A percentile compares a stretch with the other conserved stretches of the same genome.
These are phyloP conservation scores for Larix kaempferi DNA, from an alignment of 75 land plant species.

Conservation along the genomic window DNA sequence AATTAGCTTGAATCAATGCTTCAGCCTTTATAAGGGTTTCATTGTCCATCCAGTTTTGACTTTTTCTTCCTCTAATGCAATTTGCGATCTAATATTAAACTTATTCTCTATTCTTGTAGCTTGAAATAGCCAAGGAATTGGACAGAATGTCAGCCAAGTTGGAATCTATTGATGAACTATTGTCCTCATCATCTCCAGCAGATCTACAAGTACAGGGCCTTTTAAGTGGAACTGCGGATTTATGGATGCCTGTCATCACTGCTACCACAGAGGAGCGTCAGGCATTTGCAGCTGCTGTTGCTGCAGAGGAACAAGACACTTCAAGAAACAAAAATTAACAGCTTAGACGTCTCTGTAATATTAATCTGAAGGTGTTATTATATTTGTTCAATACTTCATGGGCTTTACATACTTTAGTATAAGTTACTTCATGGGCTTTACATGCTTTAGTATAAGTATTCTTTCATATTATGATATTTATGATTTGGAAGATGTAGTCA, in stretches of 20 bases:
- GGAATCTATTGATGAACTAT: conserved; percentile 54
- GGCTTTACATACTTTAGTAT: neutral
- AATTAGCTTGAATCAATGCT: neutral
- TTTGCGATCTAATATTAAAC: neutral
- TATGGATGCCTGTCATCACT: conserved; percentile 94
- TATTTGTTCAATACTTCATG: neutral
- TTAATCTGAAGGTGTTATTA: neutral
- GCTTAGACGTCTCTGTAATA: neutral
- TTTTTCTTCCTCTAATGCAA: neutral
- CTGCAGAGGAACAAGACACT: conserved; percentile 10
- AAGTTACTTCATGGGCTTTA: too few relatives aligned
- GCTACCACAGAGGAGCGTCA: conserved; percentile 71
- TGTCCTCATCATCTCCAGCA: conserved; percentile 59
- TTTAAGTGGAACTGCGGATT: conserved; percentile 64
- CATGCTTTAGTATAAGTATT: too few relatives aligned
- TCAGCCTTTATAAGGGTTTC: neutral
- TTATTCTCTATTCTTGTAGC: conserved; percentile 20
- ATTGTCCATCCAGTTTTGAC: neutral
- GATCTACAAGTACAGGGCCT: conserved; percentile 71
- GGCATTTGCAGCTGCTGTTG: conserved; percentile 31
- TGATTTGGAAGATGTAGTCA: neutral
- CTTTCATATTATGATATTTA: neutral
- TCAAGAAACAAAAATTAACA: neutral
- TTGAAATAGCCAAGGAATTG: conserved; percentile 80
- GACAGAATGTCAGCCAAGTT: conserved; percentile 75